Base-by-base conservation (phyloP, 2,329 filamentous ascomycete species). In the Amauroascus niger region DNA sequence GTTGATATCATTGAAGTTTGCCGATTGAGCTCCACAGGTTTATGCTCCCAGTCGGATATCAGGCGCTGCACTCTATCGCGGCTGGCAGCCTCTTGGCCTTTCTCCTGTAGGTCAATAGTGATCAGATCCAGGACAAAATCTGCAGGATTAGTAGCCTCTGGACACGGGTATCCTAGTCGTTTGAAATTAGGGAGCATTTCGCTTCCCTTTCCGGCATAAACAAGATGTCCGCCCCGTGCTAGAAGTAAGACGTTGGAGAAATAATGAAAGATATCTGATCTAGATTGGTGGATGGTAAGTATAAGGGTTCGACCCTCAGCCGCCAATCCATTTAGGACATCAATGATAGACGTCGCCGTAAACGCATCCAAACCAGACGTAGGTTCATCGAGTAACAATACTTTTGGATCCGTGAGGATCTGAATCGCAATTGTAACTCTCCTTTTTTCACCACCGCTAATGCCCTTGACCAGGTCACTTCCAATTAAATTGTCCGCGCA, bases 61-160 rank as follows among this genome's bases (percentile, higher is more conserved):
- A 89, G 70, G 3, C 66, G 71, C 39, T 75, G 74, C 0, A 88
- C 85, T 49, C 80, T 80, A 30, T 76, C 74, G 9, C 84, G 76
- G 49, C 79, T 87, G 41, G 79, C 75, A 0, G 74, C 74, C 64
- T 89, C 86, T 18, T 78, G 74, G 1, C 75, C 69, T 30, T 78
- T 80, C 39, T 84, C 77, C 57, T 88, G 86, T 0, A 89, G 71
- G 60, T 89, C 84, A 22, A 89, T 79, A 0, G 85, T 89, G 49
- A 90, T 86, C 48, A 88, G 74, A 61, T 90, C 86, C 6, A 89
- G 74, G 0, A 83, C 84, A 64, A 87, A 89, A 64, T 90, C 86
- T 0, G 86, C 85, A 0, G 86, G 86, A 58, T 89, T 90, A 0
- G 83, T 86, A 55, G 84, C 80, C 13, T 74, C 72, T 0, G 84